Base-by-base conservation (phyloP, 352 stramenopile genomes). In the Pythium grandisporangium region DNA sequence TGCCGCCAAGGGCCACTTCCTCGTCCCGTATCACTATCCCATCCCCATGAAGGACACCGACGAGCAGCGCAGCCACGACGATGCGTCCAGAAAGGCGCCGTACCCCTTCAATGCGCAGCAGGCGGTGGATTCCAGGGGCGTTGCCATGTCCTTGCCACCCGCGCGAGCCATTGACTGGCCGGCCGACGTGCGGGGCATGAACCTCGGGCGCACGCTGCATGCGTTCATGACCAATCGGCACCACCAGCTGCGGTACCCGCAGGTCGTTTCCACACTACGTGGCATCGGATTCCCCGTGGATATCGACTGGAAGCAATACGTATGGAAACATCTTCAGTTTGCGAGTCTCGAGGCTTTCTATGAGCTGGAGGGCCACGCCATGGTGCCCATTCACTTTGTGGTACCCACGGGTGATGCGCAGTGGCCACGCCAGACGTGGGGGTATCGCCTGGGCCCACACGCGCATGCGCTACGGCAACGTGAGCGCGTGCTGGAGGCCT, bases 371-470 rank as follows among this genome's bases (percentile, higher is more conserved):
- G 57, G 63, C 27, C 45, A 77, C 20, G 39, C 62, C 13, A 29
- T 68, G 14, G 43, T 77, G 17, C 62, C 61, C 7, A 32, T 44
- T 1, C 51, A 61, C 17, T 81, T 81, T 45, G 32, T 58, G 1
- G 59, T 80, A 14, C 59, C 64, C 4, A 44, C 45, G 5, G 50
- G 39, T n/a, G 53, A 65, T 24, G 5, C 26, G 8, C 19, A 21
- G 21, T 81, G 61, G 56, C 62, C 64, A 3, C 21, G 37, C 4
- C 37, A 63, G 22, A 53, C 59, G 6, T 73, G 63, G 59, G 55
- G 56, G n/a, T 61, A 66, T 30, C 58, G 48, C 6, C 26, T 81
- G 2, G 68, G 68, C 7, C 8, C 25, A n/a, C 59, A 66, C 8
- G 61, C 62, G 48, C 27, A 61, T 45, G 35, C 34, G 27, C 6